Evolutionary conservation across 2,329 filamentous ascomycete genomes (phyloP), one percentile per base, ranked within the genome.

Genomic region (Ophiostoma ips): DNA sequence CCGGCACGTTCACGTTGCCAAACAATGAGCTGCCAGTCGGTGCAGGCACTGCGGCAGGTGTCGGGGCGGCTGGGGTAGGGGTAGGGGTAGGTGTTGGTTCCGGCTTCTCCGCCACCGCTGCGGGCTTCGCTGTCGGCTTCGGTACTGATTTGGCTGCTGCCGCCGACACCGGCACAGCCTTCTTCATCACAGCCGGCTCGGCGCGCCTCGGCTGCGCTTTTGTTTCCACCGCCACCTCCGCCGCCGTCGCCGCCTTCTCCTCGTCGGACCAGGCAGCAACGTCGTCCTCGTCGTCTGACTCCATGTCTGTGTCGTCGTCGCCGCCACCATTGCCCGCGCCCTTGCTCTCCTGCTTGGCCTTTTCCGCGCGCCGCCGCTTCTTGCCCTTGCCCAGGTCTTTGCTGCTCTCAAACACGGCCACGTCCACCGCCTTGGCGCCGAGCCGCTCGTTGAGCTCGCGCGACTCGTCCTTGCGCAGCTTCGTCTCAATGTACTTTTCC

Each of bases 401-500:
- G 48, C 83, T 85, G 63, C 87, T 95, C 52, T 80, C 74, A 54
- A 94, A 83, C 18, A 87, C 69, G 54, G 77, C 86, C 1, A 87
- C 94, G 62, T 96, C 89, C 57, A 92, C 77, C 60, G 84, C 88
- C 50, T 79, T 75, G 53, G 79, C 73, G 16, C 86, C 85, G 24
- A 98, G 73, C 62, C 92, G 89, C 61, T 85, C 84, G 58, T 96
- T 73, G 30, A 98, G 70, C 51, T 81, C 84, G 28, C 86, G 73
- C 60, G 87, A 94, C 64, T 96, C 90, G 62, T 98, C 92, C 64
- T 94, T 95, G 64, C 82, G 85, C 43, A 98, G 71, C 72, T 98
- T 98, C 52, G 77, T 92, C 60, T 96, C 89, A 56, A 83, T 80
- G 61, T 82, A 83, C 60, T 83, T 83, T 55, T 82, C 79, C 36